Base-by-base conservation (phyloP, 495 filamentous ascomycete genomes). In the Neurospora sp. region DNA sequence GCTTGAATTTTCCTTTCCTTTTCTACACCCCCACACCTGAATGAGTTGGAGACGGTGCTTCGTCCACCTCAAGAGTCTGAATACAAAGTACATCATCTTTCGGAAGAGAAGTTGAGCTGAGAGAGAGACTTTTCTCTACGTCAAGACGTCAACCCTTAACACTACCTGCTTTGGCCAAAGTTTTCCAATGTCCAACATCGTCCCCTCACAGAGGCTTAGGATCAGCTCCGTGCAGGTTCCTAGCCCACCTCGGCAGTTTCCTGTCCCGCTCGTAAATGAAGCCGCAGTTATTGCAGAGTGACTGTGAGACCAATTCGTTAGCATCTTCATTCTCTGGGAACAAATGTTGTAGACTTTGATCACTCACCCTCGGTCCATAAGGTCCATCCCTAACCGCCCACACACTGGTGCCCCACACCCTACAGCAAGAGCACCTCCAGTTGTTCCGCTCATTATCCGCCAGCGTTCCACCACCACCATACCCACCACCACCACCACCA, bases 311-410 rank as follows among this genome's bases (percentile, higher is more conserved):
- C 16, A 23, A 46, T 73, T 72, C 74, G 74, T 38, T 38, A n/a
- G 18, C 69, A 72, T 12, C 69, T 35, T 35, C 73, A 74, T 41
- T 38, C 48, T 8, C 12, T 69, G 12, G 70, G 72, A 10, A 2
- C 40, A 23, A 4, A 46, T n/a, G 6, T 46, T 3, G 10, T n/a
- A 23, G 9, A 72, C 69, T 18, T 2, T 35, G 46, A 71, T 39
- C 37, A 83, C 89, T 86, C 88, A 98, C 95, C 81, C 93, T 90
- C 71, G 90, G 88, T 62, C 95, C 96, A 75, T 87, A 84, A 20
- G 96, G 96, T 31, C 96, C 96, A 79, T 99, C 96, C 79, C 95
- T 84, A 11, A 98, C 95, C 72, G 91, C 94, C 96, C 96, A 99
- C 37, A 97, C 92, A 7, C 93, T 90, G 40, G 90, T 90, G 39